These are phyloP conservation scores for Ogataea ramenticola DNA, from an alignment of 805 yeast genomes.

Conservation along the genomic window DNA sequence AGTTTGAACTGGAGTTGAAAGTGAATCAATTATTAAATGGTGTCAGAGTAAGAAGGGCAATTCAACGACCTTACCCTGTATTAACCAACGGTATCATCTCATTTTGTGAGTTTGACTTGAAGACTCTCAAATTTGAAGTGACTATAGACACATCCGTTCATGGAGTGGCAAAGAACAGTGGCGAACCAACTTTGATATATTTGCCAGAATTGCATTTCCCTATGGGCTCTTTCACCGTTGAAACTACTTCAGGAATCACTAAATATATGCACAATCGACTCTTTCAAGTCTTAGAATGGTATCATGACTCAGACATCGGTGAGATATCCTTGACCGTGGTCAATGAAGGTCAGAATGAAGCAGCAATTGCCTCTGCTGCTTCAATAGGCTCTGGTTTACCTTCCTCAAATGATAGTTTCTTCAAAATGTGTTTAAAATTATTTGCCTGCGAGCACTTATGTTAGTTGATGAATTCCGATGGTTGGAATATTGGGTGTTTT, in stretches of 20 bases:
- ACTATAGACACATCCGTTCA: slow-evolving; percentile 29
- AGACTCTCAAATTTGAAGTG: slow-evolving; percentile 37
- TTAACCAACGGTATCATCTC: slow-evolving; percentile 53
- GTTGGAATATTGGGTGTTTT: slow-evolving; percentile 11
- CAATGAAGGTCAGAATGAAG: slow-evolving; percentile 3
- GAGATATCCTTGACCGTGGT: slow-evolving; percentile 14
- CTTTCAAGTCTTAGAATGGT: slow-evolving; percentile 63
- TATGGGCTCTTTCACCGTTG: slow-evolving; percentile 39
- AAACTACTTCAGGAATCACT: slow-evolving; percentile 43
- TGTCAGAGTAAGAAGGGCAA: slow-evolving; percentile 66
- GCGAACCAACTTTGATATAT: slow-evolving; percentile 50
- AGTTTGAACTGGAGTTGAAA: slow-evolving; percentile 9
- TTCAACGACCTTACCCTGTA: slow-evolving; percentile 70
- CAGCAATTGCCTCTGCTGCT: no score
- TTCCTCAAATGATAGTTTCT: slow-evolving; percentile 2
- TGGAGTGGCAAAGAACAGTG: background rate
- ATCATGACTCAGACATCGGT: slow-evolving; percentile 35
- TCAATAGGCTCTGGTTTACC: background rate
- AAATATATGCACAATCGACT: slow-evolving; percentile 42
- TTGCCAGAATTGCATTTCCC: slow-evolving; percentile 71
- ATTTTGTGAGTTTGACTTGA: slow-evolving; percentile 53
- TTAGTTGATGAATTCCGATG: slow-evolving; percentile 1
- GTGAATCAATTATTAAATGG: slow-evolving; percentile 33
- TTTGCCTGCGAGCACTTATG: slow-evolving; percentile 27
- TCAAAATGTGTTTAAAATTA: slow-evolving; percentile 23